Evolutionary conservation across 2,329 filamentous ascomycete species (phyloP), one percentile per base, ranked within the genome.

Genomic region (Talaromyces marneffei): DNA sequence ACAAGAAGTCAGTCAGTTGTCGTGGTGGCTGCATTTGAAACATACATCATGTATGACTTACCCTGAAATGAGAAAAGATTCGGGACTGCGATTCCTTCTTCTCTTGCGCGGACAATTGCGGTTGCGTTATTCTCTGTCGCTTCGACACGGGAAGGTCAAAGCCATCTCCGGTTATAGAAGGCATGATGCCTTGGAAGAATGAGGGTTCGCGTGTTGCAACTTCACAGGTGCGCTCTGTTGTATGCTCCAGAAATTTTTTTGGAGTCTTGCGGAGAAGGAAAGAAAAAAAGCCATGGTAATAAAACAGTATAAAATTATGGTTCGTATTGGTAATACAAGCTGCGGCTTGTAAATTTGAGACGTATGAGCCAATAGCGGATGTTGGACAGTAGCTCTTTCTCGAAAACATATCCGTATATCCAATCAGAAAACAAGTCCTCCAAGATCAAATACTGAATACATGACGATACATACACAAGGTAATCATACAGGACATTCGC

Each of bases 51-150:
- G 37, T n/a, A 57, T 16, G 35, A 50, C 87, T 66, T 86, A 95
- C 92, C 75, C 94, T 82, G 78, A 93, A 97, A 1, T 94, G 93
- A 69, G 92, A 90, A 80, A 99, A 97, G 67, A 97, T 91, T 72
- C 86, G 85, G 10, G 92, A 95, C 60, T 83, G 82, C 69, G 79
- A 78, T 64, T 66, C 75, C 65, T 66, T 80, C 63, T 76, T 77
- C 60, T 54, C 25, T 44, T 27, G 44, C 8, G 48, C 35, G 27
- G 27, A 35, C 25, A 42, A 37, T 27, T 58, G 60, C 5, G 60
- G 56, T 35, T 62, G 60, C 31, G 18, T 20, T 29, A 46, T 80
- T 75, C 64, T 79, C 76, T 62, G 65, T 57, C 92, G 87, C 80
- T 97, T 97, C 63, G 82, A 82, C 67, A 88, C 76, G 59, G 87